Conservation (phyloP, 1,284 basidiomycete species). For the Termitomyces sp. region DNA sequence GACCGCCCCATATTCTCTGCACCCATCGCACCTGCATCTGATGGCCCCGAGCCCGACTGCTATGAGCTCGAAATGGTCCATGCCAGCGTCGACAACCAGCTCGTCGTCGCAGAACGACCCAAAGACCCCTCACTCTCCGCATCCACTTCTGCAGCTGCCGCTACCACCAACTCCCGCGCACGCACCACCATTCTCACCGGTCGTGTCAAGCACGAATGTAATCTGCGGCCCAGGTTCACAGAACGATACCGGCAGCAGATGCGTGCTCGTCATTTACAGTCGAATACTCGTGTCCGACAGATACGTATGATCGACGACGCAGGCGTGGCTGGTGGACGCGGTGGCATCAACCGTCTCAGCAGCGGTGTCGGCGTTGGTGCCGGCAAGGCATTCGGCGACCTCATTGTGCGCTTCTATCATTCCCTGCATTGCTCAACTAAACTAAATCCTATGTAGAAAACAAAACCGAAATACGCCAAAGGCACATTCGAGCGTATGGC, state of each 20-base stretch:
- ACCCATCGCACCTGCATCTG: slow-evolving; percentile 27
- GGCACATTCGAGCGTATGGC: slow-evolving; percentile 83
- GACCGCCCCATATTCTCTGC: slow-evolving; percentile 35
- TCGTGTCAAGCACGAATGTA: slow-evolving; percentile 71
- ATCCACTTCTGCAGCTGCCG: slow-evolving; percentile 26
- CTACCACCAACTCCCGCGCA: slow-evolving; percentile 44
- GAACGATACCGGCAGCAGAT: slow-evolving; percentile 61
- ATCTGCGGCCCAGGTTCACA: slow-evolving; percentile 58
- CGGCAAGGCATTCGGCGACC: slow-evolving; percentile 46
- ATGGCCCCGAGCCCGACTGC: slow-evolving; percentile 47
- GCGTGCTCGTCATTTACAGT: slow-evolving; percentile 52
- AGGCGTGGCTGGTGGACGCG: slow-evolving; percentile 55
- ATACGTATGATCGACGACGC: slow-evolving; percentile 59
- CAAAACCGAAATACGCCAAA: slow-evolving; percentile 60
- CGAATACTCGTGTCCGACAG: slow-evolving; percentile 56
- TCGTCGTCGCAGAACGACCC: slow-evolving; percentile 71
- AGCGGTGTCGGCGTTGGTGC: slow-evolving; percentile 47
- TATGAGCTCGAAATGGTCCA: slow-evolving; percentile 79
- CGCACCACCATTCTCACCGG: slow-evolving; percentile 72
- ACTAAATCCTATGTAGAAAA: slow-evolving; percentile 29
- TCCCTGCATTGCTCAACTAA: neutral
- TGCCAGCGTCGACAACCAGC: slow-evolving; percentile 69
- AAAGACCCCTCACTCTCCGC: slow-evolving; percentile 50
- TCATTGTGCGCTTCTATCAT: slow-evolving; percentile 47
- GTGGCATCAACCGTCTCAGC: slow-evolving; percentile 61